Conservation (phyloP, 1,139 yeast species). For the Pneumocystis murina region DNA sequence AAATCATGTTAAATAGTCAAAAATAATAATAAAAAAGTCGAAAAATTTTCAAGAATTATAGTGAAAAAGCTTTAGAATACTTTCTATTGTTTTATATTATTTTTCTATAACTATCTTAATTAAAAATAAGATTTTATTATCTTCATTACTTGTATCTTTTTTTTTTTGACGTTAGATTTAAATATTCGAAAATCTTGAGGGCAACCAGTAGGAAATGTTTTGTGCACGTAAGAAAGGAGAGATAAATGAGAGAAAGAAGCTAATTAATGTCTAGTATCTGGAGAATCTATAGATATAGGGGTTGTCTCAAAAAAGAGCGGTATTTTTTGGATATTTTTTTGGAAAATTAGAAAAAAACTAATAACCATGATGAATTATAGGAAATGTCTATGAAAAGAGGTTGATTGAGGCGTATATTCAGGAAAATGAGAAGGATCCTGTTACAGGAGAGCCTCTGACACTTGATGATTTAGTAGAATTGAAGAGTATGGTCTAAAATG, state of each 20-base stretch:
- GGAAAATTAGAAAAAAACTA: not conserved
- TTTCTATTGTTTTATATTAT: too few relatives aligned
- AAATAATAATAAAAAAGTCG: too few relatives aligned
- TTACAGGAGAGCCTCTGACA: slow-evolving; percentile 45
- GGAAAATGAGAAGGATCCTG: slow-evolving; percentile 62
- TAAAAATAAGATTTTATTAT: too few relatives aligned
- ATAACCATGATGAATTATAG: slow-evolving; percentile 12
- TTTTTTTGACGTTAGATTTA: not conserved
- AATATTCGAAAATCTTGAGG: not conserved
- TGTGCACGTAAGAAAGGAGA: not conserved
- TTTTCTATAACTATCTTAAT: too few relatives aligned
- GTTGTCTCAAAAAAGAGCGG: slow-evolving; percentile 68
- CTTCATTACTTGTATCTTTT: too few relatives aligned
- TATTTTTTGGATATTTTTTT: slow-evolving; percentile 6
- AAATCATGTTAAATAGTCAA: too few relatives aligned
- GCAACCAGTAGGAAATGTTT: not conserved
- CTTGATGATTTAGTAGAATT: slow-evolving; percentile 46
- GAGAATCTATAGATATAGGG: slow-evolving; percentile 50
- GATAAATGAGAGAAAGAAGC: not conserved
- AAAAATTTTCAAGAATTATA: too few relatives aligned
- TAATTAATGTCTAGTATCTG: slow-evolving; percentile 32
- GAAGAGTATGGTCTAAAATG: slow-evolving; percentile 17
- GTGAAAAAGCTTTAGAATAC: too few relatives aligned
- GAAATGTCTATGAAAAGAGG: slow-evolving; percentile 49
- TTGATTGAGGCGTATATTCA: slow-evolving; percentile 48